These are phyloP conservation scores for Trichoderma cornu-damae DNA, from an alignment of 2,329 filamentous ascomycete species.

Conservation along the genomic window DNA sequence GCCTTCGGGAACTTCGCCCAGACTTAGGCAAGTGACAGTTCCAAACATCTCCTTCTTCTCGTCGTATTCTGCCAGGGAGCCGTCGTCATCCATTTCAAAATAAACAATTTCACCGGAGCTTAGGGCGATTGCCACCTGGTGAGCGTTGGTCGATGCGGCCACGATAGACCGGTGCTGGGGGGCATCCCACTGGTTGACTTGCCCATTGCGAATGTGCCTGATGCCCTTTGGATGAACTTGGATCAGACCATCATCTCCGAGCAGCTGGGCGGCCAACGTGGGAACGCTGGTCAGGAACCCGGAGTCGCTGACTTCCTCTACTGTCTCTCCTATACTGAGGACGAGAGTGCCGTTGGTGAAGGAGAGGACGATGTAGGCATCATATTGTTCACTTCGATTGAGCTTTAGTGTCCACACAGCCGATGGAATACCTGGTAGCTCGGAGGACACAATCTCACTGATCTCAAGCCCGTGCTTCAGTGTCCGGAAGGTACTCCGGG, in stretches of 20 bases:
- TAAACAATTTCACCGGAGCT: constrained; percentile 97
- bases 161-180: constrained; percentile 94
- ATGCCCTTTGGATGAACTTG: constrained; percentile 98
- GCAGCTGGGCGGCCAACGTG: constrained; percentile 86
- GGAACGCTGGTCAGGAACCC: constrained; percentile 85
- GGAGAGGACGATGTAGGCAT: constrained; percentile 93
- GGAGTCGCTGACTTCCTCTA: constrained; percentile 91
- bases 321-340: constrained; percentile 91
- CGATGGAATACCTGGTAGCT: constrained; percentile 79
- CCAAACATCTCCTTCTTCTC: constrained; percentile 94
- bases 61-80: constrained; percentile 86
- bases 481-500: constrained; percentile 83
- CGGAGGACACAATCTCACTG: constrained; percentile 91
- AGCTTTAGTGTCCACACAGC: constrained; percentile 95
- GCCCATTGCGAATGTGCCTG: constrained; percentile 72
- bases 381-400: constrained; percentile 72
- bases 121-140: constrained; percentile 87
- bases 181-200: constrained; percentile 87
- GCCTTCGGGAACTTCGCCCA: constrained; percentile 89
- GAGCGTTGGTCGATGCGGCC: constrained; percentile 85
- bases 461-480: constrained; percentile 91
- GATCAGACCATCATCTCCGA: constrained; percentile 86
- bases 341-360: constrained; percentile 88
- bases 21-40: constrained; percentile 88
- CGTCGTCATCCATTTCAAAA: constrained; percentile 94